Evolutionary conservation across 1,284 basidiomycete genomes (phyloP).

Genomic region (Ceraceosorus guamensis): DNA sequence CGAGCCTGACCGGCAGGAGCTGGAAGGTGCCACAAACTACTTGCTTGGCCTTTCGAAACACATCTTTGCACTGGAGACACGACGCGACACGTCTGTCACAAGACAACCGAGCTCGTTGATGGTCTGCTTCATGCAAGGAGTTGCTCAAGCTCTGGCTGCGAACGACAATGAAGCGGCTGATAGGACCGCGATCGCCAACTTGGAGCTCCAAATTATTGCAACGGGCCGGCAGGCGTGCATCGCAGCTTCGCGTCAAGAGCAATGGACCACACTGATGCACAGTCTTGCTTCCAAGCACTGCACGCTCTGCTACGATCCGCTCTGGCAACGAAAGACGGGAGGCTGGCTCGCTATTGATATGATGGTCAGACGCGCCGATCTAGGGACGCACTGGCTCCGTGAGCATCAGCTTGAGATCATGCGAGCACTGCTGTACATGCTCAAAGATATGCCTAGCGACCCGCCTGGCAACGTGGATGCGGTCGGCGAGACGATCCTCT

Average conservation of each 20-base stretch:
- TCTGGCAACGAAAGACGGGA: constrained; percentile 47
- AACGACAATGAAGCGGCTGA: constrained; percentile 16
- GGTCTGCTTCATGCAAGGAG: constrained; percentile 37
- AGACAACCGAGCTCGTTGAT: constrained; percentile 56
- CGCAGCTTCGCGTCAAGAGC: constrained; percentile 55
- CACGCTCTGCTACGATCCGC: constrained; percentile 46
- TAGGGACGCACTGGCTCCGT: constrained; percentile 65
- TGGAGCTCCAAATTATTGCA: constrained; percentile 49
- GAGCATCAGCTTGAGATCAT: constrained; percentile 87
- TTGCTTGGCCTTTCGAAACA: constrained; percentile 62
- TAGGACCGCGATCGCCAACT: constrained; percentile 62
- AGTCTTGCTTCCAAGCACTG: constrained; percentile 43
- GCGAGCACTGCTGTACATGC: constrained; percentile 80
- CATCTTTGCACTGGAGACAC: constrained; percentile 56
- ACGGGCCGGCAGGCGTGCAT: constrained; percentile 15
- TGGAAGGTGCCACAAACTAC: constrained; percentile 57
- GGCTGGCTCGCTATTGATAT: constrained; percentile 46
- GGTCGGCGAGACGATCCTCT: constrained; percentile 70
- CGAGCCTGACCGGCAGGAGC: constrained; percentile 49
- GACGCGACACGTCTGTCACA: constrained; percentile 48
- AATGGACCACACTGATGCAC: constrained; percentile 48
- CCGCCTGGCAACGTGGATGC: constrained; percentile 73
- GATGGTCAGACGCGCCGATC: constrained; percentile 50
- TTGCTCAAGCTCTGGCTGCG: constrained; percentile 33
- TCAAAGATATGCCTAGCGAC: constrained; percentile 92